phyloP scores from a whole-genome alignment of 495 filamentous ascomycete species.

The Parmelia sp. region DNA sequence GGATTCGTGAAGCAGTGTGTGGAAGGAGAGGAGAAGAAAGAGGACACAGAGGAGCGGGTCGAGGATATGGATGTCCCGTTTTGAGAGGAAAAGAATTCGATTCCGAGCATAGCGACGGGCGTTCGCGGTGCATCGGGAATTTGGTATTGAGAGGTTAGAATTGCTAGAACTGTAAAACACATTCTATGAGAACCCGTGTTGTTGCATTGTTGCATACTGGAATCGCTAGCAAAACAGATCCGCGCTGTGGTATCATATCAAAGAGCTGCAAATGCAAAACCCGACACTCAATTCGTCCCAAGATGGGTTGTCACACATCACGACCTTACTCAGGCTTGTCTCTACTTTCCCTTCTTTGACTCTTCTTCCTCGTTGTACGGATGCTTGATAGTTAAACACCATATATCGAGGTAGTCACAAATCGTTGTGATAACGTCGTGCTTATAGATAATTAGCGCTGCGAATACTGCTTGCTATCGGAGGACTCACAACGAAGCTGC shows the following conservation, averaged over 20 bases:
- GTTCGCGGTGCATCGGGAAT: neutral
- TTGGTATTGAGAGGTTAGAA: neutral
- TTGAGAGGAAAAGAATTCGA: conserved; percentile 24
- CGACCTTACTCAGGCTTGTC: neutral
- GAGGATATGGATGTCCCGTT: conserved; percentile 67
- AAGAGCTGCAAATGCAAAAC: neutral
- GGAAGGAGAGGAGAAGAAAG: conserved; percentile 39
- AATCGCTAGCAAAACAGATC: neutral
- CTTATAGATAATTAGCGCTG: conserved; percentile 27
- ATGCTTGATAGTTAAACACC: conserved; percentile 95
- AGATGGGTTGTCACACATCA: neutral
- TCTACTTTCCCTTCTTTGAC: conserved; percentile 29
- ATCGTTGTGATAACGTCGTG: conserved; percentile 92
- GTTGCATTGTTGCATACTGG: neutral
- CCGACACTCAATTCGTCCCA: neutral
- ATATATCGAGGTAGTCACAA: conserved; percentile 96
- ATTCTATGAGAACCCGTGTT: too few species aligned
- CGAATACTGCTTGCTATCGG: neutral
- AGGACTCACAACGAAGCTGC: conserved; percentile 75
- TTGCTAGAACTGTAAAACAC: too few species aligned
- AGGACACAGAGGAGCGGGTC: conserved; percentile 46
- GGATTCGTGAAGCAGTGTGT: conserved; percentile 64
- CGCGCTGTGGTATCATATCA: conserved; percentile 14
- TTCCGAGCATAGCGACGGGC: conserved; percentile 1
- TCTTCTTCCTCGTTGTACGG: conserved; percentile 32